Evolutionary conservation across 768 basidiomycete species (phyloP), one percentile per base, ranked within the genome.

Genomic region (Pleurotus pulmonarius): DNA sequence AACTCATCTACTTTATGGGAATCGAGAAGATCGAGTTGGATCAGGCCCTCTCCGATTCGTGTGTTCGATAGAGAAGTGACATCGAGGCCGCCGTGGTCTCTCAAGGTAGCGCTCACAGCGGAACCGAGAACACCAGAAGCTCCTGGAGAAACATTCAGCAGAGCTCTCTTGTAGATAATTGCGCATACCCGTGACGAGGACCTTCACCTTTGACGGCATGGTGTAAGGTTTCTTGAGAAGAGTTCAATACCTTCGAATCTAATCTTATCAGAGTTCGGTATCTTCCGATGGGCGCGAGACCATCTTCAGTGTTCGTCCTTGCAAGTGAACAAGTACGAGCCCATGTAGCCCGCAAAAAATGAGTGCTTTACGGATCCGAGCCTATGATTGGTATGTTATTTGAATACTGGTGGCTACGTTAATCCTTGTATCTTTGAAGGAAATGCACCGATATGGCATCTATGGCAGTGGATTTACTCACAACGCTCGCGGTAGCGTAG

Each of bases 81-180:
- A 61, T 79, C 72, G 56, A 72, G 65, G 16, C 58, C 57, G 20
- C 56, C 34, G 20, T 43, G 45, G 26, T 8, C 65, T 65, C 5
- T 70, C 59, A 94, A 93, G 2, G 88, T 85, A 22, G 75, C 66
- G 66, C 81, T 82, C 7, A 96, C 83, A 0, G 91, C 91, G 5
- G 87, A 76, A 8, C 96, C 96, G 9, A 98, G 82, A 7, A 98
- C 82, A 25, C 96, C 96, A 37, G 93, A 95, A 56, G 94, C 94
- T 60, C 94, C 94, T 94, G 71, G 46, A 34, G 29, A 34, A 34
- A 34, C 2, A 34, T 34, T 34, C 29, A 34, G 29, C 29, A 34
- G 29, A 34, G 29, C 29, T 34, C 8, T 34, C 9, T 26, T 44
- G 45, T 39, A 46, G 11, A 37, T 26, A 9, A 26, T 22, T 5